Base-by-base conservation (phyloP, 2,329 filamentous ascomycete species). In the Nemania abortiva region DNA sequence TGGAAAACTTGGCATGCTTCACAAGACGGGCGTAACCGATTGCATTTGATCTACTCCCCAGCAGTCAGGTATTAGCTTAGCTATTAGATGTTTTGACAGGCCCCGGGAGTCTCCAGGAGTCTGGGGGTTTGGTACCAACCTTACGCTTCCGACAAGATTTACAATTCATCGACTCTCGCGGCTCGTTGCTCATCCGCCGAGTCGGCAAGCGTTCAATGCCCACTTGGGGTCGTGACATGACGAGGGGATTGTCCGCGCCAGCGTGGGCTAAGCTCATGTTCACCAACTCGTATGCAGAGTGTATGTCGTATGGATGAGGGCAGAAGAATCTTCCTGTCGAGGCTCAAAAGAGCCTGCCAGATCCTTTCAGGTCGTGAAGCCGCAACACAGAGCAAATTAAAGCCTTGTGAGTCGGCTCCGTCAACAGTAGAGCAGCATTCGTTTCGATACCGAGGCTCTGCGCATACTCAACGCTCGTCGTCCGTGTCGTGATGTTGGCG, bases 61-160 rank as follows among this genome's bases (percentile, higher is more conserved):
- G 53, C 62, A 49, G 59, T 66, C 49, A 58, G 62, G 66, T 53
- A 72, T 77, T 76, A 77, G 75, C 69, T 71, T 52, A 42, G 39
- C 37, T 54, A 55, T 20, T 59, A 39, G 59, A 37, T 49, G 52
- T 52, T 61, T 47, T 34, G 47, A 55, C 59, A 29, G 53, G 18
- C 27, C 56, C 58, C 24, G 53, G 60, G 11, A 49, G 52, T 62
- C 56, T 62, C 52, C 39, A 50, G 59, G 15, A 18, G 34, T 10
- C 27, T 34, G 34, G 56, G 72, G 49, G 75, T 65, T 62, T 52
- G 2, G 42, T 54, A 76, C 83, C 56, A 81, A 95, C 93, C 91
- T 97, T 97, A 83, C 94, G 88, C 82, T 97, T 97, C 74, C 94
- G 89, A 84, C 94, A 97, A 65, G 93, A 96, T 81, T 97, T 97